phyloP scores from a whole-genome alignment of 371 early-diverging fungal species.

The Saksenaea vasiformis region DNA sequence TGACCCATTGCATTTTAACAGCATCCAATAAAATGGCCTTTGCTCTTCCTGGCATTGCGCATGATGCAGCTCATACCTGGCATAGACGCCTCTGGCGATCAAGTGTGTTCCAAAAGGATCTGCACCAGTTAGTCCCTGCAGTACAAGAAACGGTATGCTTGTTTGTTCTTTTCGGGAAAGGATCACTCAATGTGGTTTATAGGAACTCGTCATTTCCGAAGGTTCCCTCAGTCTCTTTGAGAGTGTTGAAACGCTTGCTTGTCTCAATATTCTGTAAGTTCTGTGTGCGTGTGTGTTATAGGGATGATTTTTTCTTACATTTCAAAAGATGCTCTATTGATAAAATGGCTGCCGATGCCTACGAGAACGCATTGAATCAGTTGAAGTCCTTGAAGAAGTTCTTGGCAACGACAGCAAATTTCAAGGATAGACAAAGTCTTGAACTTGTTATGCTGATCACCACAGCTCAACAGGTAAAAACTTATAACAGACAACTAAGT shows the following conservation, averaged over 20 bases:
- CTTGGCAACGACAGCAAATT: constrained; percentile 27
- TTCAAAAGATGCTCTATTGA: constrained; percentile 35
- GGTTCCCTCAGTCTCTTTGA: constrained; percentile 62
- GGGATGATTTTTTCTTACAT: neutral
- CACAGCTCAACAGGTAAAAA: constrained; percentile 40
- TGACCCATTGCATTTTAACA: constrained; percentile 10
- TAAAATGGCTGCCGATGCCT: constrained; percentile 42
- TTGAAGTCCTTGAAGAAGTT: constrained; percentile 28
- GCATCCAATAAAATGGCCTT: constrained; percentile 14
- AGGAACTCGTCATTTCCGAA: constrained; percentile 38
- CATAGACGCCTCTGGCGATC: constrained; percentile 48
- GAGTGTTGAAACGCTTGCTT: constrained; percentile 56
- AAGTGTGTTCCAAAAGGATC: constrained; percentile 30
- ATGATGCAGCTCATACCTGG: constrained; percentile 39
- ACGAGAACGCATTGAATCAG: constrained; percentile 33
- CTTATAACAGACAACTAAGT: neutral
- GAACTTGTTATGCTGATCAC: constrained; percentile 36
- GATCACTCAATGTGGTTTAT: neutral
- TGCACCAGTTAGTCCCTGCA: constrained; percentile 29
- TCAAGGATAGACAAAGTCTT: constrained; percentile 31
- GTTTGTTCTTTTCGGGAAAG: neutral
- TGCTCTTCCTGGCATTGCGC: constrained; percentile 39
- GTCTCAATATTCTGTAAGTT: constrained; percentile 61
- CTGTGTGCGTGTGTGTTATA: neutral
- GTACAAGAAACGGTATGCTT: constrained; percentile 25